Evolutionary conservation across 176 grass and related monocot genomes (phyloP).

Genomic region (Aegilops longissima): DNA sequence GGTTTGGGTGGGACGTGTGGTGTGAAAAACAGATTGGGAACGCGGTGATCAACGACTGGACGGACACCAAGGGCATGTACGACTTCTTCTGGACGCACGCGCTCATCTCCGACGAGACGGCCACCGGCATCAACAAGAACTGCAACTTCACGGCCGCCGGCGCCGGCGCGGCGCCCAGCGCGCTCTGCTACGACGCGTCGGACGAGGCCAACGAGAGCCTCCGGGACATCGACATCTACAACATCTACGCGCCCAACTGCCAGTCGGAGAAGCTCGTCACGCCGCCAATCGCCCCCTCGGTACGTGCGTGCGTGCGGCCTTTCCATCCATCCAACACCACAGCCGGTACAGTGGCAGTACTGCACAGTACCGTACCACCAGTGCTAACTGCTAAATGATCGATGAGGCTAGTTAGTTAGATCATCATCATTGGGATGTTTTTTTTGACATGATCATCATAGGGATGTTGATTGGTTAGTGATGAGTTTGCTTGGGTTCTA

Average conservation of each 20-base stretch:
- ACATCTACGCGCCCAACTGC: constrained; percentile 91
- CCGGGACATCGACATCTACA: constrained; percentile 67
- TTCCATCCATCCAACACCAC: not conserved
- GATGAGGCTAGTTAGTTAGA: not conserved
- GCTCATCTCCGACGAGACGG: constrained; percentile 71
- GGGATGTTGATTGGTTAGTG: no score
- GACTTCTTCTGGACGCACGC: constrained; percentile 96
- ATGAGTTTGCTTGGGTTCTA: no score
- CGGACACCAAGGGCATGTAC: constrained; percentile 60
- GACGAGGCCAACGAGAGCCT: not conserved
- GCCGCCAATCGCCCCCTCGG: constrained; percentile 53
- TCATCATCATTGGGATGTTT: no score
- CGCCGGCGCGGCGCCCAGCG: not conserved
- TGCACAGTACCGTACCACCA: no score
- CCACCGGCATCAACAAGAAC: constrained; percentile 41
- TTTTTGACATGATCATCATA: no score
- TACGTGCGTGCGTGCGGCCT: not conserved
- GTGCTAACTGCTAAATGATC: no score
- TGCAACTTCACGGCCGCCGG: constrained; percentile 61
- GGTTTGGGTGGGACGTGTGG: not conserved
- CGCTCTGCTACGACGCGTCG: constrained; percentile 29
- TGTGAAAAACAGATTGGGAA: constrained; percentile 63
- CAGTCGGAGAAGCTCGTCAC: constrained; percentile 16
- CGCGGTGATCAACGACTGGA: constrained; percentile 76
- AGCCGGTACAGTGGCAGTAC: not conserved